Evolutionary conservation across 1,284 basidiomycete species (phyloP), one percentile per base, ranked within the genome.

Genomic region (Tylopilus sp.): DNA sequence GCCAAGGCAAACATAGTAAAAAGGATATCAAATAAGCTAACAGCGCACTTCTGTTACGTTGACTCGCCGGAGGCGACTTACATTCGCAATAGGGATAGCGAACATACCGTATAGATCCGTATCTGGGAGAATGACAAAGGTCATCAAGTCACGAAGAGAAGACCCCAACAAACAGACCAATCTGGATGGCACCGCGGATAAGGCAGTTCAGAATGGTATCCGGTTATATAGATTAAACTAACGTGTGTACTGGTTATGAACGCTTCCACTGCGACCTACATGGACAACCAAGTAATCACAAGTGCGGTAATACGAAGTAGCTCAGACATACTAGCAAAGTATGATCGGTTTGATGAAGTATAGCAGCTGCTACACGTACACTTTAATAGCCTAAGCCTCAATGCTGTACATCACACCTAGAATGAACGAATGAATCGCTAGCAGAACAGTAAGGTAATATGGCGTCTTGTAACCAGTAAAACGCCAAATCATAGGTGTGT

Each of bases 181-280:
- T 79, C 53, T 78, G 78, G 22, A 80, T 62, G 11, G 76, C 75
- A 20, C 74, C 75, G 24, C 76, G 72, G 54, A 78, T 78, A 5
- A 79, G 67, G 35, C 74, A 70, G 54, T 76, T 73, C 46, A 81
- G 70, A 1, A 40, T 13, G 5, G 37, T 40, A 8, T 40, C 37
- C 22, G n/a, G 15, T 24, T 8, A 10, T 40, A 13, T 24, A 29
- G 63, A 77, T 14, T 17, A 2, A 15, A 29, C 39, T 2, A 22
- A 32, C 60, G 2, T n/a, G 31, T 60, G 15, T 56, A 77, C 77
- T 44, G 1, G 76, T 75, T 48, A 80, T 75, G n/a, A 72, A 53
- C 6, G 70, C 19, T 56, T 80, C 77, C 1, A 70, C 67, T 13
- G 46, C 52, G 1, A 75, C 73, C 49, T 79, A 77, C 57, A 74